Evolutionary conservation across 208 protist genomes (phyloP).

Genomic region (Wallacemonas sp.): DNA sequence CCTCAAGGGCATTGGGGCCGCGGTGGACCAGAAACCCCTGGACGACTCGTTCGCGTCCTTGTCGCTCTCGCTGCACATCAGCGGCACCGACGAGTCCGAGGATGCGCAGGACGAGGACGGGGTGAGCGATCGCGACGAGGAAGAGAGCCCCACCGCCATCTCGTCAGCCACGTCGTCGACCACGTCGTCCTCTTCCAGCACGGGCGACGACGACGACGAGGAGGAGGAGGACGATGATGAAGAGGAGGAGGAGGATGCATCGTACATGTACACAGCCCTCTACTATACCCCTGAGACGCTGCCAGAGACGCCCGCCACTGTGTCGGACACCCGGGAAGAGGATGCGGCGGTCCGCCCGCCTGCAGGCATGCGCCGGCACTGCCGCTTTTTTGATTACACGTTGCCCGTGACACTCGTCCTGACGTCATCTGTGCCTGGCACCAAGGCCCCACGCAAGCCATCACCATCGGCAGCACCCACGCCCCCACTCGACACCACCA

Average conservation of each 20-base stretch:
- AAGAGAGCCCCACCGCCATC: no score
- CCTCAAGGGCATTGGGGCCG: background rate
- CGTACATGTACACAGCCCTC: slow-evolving; percentile 37
- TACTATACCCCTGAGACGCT: slow-evolving; percentile 24
- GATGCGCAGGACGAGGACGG: slow-evolving; percentile 4
- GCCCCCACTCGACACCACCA: background rate
- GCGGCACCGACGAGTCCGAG: background rate
- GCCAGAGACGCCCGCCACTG: background rate
- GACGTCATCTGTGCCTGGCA: background rate
- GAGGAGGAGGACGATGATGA: slow-evolving; percentile 4
- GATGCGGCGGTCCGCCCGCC: no score
- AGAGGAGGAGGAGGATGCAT: slow-evolving; percentile 24
- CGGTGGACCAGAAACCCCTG: background rate
- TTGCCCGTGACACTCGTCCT: slow-evolving; percentile 38
- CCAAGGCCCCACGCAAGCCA: background rate
- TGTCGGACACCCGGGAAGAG: background rate
- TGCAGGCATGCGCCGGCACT: background rate
- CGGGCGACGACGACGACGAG: slow-evolving; percentile 1
- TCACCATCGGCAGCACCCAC: background rate
- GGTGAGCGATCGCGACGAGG: no score
- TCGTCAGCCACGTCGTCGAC: background rate
- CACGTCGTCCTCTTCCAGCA: background rate
- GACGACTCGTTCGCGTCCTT: background rate
- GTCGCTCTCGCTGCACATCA: background rate
- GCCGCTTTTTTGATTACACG: slow-evolving; percentile 43